phyloP scores from a whole-genome alignment of 169 alveolate genomes.

The Plasmodium knowlesi region DNA sequence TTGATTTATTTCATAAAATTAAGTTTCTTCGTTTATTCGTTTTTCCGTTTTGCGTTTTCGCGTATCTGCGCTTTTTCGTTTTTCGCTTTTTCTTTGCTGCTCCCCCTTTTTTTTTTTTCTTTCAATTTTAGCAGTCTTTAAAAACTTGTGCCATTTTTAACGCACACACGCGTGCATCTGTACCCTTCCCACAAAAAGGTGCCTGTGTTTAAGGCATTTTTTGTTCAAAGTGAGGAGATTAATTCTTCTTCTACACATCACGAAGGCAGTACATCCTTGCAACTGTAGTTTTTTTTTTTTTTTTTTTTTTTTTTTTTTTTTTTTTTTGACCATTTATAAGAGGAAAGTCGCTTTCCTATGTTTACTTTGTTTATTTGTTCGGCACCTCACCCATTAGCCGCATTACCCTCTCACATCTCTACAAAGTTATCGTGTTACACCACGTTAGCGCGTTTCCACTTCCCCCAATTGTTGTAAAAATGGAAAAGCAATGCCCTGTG shows the following conservation, averaged over 20 bases:
- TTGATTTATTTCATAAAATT: conserved; percentile 18
- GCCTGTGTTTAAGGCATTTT: background rate
- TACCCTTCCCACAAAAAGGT: background rate
- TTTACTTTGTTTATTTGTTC: conserved; percentile 4
- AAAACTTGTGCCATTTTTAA: conserved; percentile 17
- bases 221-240: background rate
- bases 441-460: background rate
- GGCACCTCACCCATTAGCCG: background rate
- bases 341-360: background rate
- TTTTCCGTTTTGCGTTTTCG: background rate
- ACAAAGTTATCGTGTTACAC: background rate
- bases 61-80: background rate
- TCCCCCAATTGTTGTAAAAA: conserved; percentile 24
- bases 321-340: background rate
- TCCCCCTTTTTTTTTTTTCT: background rate
- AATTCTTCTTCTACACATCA: background rate
- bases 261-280: background rate
- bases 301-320: background rate
- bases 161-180: background rate
- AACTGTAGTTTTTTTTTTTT: background rate
- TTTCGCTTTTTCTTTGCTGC: background rate
- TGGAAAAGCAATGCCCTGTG: conserved; percentile 80
- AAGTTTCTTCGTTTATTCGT: conserved; percentile 4
- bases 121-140: conserved; percentile 1
- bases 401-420: background rate